Evolutionary conservation across 495 filamentous ascomycete species (phyloP), one percentile per base, ranked within the genome.

Genomic region (Platismatia glauca): DNA sequence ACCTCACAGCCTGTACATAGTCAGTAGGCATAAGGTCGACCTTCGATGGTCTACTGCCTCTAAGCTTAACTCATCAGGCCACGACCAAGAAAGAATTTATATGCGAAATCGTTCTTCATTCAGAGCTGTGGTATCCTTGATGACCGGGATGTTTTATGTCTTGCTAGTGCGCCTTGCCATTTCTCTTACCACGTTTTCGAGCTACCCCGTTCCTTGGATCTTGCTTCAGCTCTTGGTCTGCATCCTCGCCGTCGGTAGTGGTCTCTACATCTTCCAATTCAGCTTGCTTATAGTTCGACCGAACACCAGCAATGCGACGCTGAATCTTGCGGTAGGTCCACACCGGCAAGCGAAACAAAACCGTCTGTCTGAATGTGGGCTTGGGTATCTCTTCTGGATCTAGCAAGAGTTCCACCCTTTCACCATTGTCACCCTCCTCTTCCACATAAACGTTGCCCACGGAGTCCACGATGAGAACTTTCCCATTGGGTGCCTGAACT

Each of bases 401-500:
- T 57, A 98, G 83, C 67, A 95, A 73, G 70, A 84, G 95, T 71
- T 97, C 91, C 57, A 86, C 81, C 16, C 79, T 81, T 33, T 89
- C 82, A 41, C 94, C 95, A 9, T 96, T 88, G 69, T 93, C 91
- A 35, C 87, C 87, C 67, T 88, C 85, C 65, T 96, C 89, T 69
- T 97, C 90, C 18, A 98, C 77, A 73, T 87, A 98, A 31, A 98
- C 94, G 70, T 95, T 90, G 9, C 94, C 94, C 22, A 85, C 76
- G 0, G 89, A 89, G 74, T 98, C 94, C 9, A 98, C 94, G 64
- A 98, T 87, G 44, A 97, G 73, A 0, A 94, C 80, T 76, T 98
- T 98, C 48, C 94, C 94, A 70, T 98, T 98, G 78, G 95, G 88
- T 3, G 91, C 92, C 33, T 91, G 82, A 24, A 97, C 88, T 15